phyloP scores from a whole-genome alignment of 2,329 filamentous ascomycete species.

The Plectosphaerella plurivora region DNA sequence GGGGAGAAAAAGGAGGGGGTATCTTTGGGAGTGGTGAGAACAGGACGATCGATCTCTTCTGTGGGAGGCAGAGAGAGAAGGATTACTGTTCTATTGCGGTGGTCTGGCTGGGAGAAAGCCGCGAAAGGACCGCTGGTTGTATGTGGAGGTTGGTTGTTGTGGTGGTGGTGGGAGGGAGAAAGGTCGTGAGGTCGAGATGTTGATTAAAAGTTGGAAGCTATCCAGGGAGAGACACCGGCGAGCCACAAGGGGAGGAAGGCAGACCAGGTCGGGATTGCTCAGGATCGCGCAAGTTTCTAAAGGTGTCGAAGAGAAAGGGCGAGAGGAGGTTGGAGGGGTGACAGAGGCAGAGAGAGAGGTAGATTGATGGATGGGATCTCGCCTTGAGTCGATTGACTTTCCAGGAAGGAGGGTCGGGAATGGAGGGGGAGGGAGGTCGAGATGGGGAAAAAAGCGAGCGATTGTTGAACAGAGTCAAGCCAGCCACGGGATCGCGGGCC shows the following conservation, averaged over 20 bases:
- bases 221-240: neutral
- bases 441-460: slow-evolving; percentile 9
- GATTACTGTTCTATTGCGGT: neutral
- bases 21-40: slow-evolving; percentile 6
- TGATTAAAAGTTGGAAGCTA: neutral
- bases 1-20: slow-evolving; percentile 10
- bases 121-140: neutral
- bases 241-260: slow-evolving; percentile 1
- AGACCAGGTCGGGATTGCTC: neutral
- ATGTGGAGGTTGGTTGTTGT: neutral
- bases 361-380: neutral
- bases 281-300: too few species aligned
- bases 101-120: slow-evolving; percentile 8
- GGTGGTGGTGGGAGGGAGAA: neutral
- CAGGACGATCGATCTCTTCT: slow-evolving; percentile 2
- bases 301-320: neutral
- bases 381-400: slow-evolving; percentile 1
- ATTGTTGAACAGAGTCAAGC: slow-evolving; percentile 14
- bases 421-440: neutral
- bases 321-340: neutral
- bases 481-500: neutral
- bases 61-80: neutral
- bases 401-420: neutral
- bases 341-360: too few species aligned
- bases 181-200: neutral